Conservation (phyloP, 805 yeast species). For the Barnettozyma vustinii region DNA sequence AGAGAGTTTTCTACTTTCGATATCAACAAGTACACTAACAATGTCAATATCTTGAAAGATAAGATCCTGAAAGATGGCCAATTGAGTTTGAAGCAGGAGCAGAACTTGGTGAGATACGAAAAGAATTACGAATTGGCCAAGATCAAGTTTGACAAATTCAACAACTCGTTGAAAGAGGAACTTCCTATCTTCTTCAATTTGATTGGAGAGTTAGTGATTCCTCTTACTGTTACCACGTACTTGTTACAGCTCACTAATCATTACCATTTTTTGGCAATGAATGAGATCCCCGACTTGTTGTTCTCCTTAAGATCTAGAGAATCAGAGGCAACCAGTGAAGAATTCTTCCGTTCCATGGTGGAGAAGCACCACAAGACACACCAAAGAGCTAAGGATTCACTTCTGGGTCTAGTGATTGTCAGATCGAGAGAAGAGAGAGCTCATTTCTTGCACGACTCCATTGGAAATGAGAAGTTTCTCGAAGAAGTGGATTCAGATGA, state of each 20-base stretch:
- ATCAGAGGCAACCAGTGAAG: not conserved
- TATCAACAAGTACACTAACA: conserved; percentile 31
- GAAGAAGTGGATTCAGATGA: not conserved
- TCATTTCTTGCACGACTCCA: not conserved
- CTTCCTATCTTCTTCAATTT: conserved; percentile 39
- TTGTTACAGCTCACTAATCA: conserved; percentile 33
- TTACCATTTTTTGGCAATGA: conserved; percentile 28
- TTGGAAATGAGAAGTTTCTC: not conserved
- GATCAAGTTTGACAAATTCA: conserved; percentile 33
- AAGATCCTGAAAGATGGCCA: conserved; percentile 19
- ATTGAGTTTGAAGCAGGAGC: conserved; percentile 35
- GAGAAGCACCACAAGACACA: conserved; percentile 6
- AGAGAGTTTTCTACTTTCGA: conserved; percentile 34
- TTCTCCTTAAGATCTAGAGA: conserved; percentile 13
- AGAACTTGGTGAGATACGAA: conserved; percentile 28
- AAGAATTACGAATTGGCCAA: conserved; percentile 27
- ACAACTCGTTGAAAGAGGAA: conserved; percentile 38
- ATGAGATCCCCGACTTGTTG: conserved; percentile 8
- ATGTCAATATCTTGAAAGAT: conserved; percentile 16
- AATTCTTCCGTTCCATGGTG: conserved; percentile 7
- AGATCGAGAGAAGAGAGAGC: conserved; percentile 7
- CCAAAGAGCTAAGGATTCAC: not conserved
- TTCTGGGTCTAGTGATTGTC: conserved; percentile 7
- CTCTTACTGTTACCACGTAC: conserved; percentile 28
- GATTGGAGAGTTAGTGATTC: conserved; percentile 28